Evolutionary conservation across 371 early-diverging fungal species (phyloP).

Genomic region (Mortierella sp.): DNA sequence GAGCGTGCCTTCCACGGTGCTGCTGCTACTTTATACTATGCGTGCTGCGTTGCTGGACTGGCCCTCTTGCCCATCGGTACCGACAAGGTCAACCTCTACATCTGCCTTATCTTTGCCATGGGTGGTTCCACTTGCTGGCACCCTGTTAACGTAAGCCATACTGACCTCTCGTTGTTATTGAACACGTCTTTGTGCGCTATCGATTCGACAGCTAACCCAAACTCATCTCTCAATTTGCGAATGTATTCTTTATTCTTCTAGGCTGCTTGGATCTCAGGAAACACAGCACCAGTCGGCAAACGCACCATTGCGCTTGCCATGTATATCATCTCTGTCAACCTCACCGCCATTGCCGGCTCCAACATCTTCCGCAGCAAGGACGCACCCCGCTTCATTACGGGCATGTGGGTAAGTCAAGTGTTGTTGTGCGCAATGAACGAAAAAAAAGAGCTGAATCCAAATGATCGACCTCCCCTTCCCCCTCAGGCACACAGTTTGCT

Average conservation of each 20-base stretch:
- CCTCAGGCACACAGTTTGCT: too few species aligned
- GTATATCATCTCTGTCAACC: conserved; percentile 60
- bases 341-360: conserved; percentile 56
- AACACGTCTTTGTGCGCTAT: neutral
- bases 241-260: neutral
- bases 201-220: neutral
- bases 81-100: conserved; percentile 60
- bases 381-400: conserved; percentile 44
- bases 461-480: too few species aligned
- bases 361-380: conserved; percentile 61
- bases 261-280: conserved; percentile 68
- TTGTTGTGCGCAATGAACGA: too few species aligned
- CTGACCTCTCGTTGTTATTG: neutral
- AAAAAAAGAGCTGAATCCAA: too few species aligned
- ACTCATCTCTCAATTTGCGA: neutral
- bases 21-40: conserved; percentile 56
- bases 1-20: conserved; percentile 62
- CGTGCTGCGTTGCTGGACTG: conserved; percentile 59
- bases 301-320: conserved; percentile 64
- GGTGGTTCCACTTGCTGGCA: conserved; percentile 60
- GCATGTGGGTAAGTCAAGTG: conserved; percentile 32
- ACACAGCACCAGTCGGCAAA: conserved; percentile 64
- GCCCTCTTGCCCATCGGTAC: conserved; percentile 59
- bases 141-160: conserved; percentile 60
- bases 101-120: conserved; percentile 54